Evolutionary conservation across 2,329 filamentous ascomycete species (phyloP), one percentile per base, ranked within the genome.

Genomic region (Pestalotiopsis sp.): DNA sequence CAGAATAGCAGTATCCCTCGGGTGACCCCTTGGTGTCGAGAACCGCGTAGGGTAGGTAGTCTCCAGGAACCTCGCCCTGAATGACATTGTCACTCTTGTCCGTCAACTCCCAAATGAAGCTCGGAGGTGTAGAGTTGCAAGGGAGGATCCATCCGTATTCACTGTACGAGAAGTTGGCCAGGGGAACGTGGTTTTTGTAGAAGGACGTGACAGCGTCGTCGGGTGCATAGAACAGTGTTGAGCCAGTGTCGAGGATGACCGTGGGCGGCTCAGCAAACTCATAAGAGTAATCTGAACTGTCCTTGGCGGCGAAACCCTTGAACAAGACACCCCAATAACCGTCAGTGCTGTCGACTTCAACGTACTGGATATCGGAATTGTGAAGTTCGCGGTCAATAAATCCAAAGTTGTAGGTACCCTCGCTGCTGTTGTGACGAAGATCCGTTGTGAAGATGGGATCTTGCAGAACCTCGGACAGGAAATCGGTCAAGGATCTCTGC

Each of bases 201-300:
- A 93, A 93, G 41, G 83, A 82, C 36, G 83, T 76, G 2, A 86
- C 87, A n/a, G 91, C 80, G 9, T 83, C 80, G 17, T 85, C 80
- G 38, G 87, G 86, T 31, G 91, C 80, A 64, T 92, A 86, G 76
- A 93, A 82, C 66, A 93, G 82, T 1, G 90, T 90, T 3, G 90
- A 92, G 27, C 91, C 91, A 2, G 91, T 93, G 78, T 93, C 91
- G 36, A 88, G 84, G 67, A 92, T 90, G 61, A 89, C 86, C 36
- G 80, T 80, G 57, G 73, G 72, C 72, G 85, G 84, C 20, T 74
- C 73, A 59, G 81, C 74, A 68, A 82, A 80, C 59, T 74, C 70
- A 78, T 82, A 78, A 73, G 80, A 80, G 56, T 76, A 68, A 36
- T 73, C 70, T 45, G 76, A 75, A 67, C 74, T 73, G n/a, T 62